Base-by-base conservation (phyloP, 805 yeast genomes). In the Lipomyces yamanashiensis region DNA sequence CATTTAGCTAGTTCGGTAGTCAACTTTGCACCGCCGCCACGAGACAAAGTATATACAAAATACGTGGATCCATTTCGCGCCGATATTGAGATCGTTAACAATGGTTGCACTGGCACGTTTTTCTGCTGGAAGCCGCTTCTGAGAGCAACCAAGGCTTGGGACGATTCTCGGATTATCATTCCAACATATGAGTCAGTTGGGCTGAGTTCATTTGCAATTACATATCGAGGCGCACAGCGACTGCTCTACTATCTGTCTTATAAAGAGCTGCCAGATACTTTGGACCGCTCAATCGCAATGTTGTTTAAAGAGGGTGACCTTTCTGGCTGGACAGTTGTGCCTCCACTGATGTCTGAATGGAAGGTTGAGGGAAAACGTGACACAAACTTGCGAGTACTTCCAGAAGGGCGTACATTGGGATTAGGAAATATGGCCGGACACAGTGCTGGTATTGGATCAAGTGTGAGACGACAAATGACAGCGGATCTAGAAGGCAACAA, bases 301-400 rank as follows among this genome's bases (percentile, higher is more conserved):
- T 28, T 43, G 15, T 39, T 62, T 21, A 13, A 13, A 21, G 33
- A 52, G 10, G 65, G 65, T 13, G 36, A 33, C 2, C 47, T 62
- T 5, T 45, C 39, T 7, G 65, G 65, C 17, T 62, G 54, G 53
- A 34, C 58, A 6, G 43, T 62, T 36, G 48, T 41, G 12, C 65
- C 62, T 8, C 61, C 61, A 19, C 17, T 62, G 13, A 45, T 62
- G 58, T 13, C 58, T 17, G 62, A 57, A 36, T 62, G 65, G 65
- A 57, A 57, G 56, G 49, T 48, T 13, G 49, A 53, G 19, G 62
- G 55, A 23, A 33, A 23, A 13, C 41, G 39, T 34, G 65, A 57
- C 33, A 47, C 59, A 9, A 56, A 62, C 17, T 39, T 59, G 48
- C 52, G 52, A n/a, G 48, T 15, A 40, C 19, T n/a, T 7, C 37